phyloP scores from a whole-genome alignment of 257 asterid genomes.

The Nicotiana attenuata region DNA sequence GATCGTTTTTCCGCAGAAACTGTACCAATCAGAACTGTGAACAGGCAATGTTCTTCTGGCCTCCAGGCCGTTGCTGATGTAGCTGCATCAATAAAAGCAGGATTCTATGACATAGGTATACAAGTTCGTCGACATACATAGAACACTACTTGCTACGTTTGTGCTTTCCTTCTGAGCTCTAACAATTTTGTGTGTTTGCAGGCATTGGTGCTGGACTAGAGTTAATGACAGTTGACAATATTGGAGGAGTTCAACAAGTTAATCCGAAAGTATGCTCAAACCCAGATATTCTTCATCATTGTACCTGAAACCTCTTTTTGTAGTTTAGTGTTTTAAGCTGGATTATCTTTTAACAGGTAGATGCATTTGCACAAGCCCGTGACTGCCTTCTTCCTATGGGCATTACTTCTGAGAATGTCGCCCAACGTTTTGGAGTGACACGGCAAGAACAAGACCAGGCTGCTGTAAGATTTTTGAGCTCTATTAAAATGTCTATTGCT shows the following conservation, averaged over 20 bases:
- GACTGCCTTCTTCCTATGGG: conserved; percentile 98
- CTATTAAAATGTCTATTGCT: neutral
- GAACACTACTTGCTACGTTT: neutral
- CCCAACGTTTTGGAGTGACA: conserved; percentile 74
- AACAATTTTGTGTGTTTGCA: conserved; percentile 18
- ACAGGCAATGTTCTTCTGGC: conserved; percentile 91
- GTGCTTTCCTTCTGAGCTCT: neutral
- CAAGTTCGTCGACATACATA: neutral
- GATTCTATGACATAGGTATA: conserved; percentile 82
- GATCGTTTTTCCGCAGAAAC: conserved; percentile 38
- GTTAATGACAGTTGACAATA: conserved; percentile 67
- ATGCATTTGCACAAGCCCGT: conserved; percentile 59
- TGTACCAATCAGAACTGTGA: conserved; percentile 86
- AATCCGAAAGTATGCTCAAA: conserved; percentile 55
- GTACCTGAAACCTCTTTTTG: neutral
- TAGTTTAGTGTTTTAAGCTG: conserved; percentile 7
- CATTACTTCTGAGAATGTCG: conserved; percentile 85
- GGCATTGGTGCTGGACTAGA: conserved; percentile 96
- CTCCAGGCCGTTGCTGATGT: conserved; percentile 97
- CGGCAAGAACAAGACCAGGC: conserved; percentile 91
- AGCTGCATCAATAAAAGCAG: conserved; percentile 86
- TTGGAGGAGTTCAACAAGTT: conserved; percentile 17
- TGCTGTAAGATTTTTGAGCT: conserved; percentile 50
- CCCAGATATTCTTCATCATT: neutral
- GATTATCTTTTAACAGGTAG: conserved; percentile 33